These are phyloP conservation scores for Candida andamanensis DNA, from an alignment of 805 yeast species.

Conservation along the genomic window DNA sequence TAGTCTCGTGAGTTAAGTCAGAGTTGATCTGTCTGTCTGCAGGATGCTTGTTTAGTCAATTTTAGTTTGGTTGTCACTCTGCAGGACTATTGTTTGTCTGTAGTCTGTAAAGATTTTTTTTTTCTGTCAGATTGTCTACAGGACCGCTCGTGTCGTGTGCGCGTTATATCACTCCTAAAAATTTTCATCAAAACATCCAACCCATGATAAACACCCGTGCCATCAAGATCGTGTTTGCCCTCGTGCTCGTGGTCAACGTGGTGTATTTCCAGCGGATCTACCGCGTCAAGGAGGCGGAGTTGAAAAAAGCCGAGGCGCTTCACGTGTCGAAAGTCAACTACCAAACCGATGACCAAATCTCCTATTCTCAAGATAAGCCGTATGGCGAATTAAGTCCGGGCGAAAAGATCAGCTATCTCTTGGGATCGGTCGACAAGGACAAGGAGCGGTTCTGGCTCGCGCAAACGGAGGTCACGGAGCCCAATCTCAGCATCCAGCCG, in stretches of 20 bases:
- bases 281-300: slow-evolving; percentile 13
- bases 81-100: too few species aligned
- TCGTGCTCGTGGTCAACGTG: slow-evolving; percentile 17
- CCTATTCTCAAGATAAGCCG: slow-evolving; percentile 10
- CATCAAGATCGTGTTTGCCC: slow-evolving; percentile 15
- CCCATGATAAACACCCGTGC: slow-evolving; percentile 13
- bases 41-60: too few species aligned
- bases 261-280: slow-evolving; percentile 17
- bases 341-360: slow-evolving; percentile 18
- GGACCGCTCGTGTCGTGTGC: slow-evolving; percentile 1
- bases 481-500: slow-evolving; percentile 14
- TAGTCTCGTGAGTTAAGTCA: too few species aligned
- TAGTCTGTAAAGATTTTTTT: too few species aligned
- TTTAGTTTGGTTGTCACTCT: too few species aligned
- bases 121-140: too few species aligned
- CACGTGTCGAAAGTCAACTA: slow-evolving; percentile 12
- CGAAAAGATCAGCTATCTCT: slow-evolving; percentile 16
- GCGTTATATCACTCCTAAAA: neutral
- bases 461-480: slow-evolving; percentile 21
- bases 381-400: slow-evolving; percentile 14
- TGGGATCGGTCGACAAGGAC: slow-evolving; percentile 17
- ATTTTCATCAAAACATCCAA: neutral
- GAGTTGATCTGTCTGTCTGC: too few species aligned
- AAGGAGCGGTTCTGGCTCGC: slow-evolving; percentile 27
- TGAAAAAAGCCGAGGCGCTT: slow-evolving; percentile 12